Evolutionary conservation across 345 rosid species (phyloP).

Genomic region (Gossypium thurberi): DNA sequence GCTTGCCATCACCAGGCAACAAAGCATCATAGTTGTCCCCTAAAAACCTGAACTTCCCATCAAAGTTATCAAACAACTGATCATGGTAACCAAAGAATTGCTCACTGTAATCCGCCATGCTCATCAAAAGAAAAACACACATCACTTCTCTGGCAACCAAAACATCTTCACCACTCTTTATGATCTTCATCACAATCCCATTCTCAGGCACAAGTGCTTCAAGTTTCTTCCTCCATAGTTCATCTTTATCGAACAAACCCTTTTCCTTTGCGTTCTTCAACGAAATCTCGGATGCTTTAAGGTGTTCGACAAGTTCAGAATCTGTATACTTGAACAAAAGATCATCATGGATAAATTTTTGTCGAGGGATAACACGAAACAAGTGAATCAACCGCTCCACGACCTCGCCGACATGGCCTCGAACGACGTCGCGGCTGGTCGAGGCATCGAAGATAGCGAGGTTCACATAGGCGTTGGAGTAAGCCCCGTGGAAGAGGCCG

Average conservation of each 20-base stretch:
- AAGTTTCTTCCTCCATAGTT: constrained; percentile 79
- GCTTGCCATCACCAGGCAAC: constrained; percentile 91
- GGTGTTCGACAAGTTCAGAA: constrained; percentile 63
- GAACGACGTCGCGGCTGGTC: constrained; percentile 73
- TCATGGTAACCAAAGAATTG: constrained; percentile 75
- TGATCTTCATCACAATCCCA: constrained; percentile 62
- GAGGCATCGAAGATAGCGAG: constrained; percentile 84
- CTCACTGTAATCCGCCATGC: constrained; percentile 86
- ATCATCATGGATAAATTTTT: constrained; percentile 67
- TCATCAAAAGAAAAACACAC: constrained; percentile 63
- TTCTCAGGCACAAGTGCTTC: constrained; percentile 42
- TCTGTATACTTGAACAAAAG: constrained; percentile 70
- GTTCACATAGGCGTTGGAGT: constrained; percentile 85
- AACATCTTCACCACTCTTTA: constrained; percentile 71
- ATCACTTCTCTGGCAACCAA: constrained; percentile 55
- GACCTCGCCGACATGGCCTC: constrained; percentile 60
- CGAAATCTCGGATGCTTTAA: constrained; percentile 44
- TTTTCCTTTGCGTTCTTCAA: constrained; percentile 49
- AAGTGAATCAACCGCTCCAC: constrained; percentile 82
- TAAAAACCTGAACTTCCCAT: constrained; percentile 61
- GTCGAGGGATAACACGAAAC: constrained; percentile 77
- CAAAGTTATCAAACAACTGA: constrained; percentile 44
- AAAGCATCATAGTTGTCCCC: constrained; percentile 50
- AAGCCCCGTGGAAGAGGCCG: constrained; percentile 88
- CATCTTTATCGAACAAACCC: constrained; percentile 47